A percentile compares a stretch with the other conserved stretches of the same genome.
Evolutionary conservation across 805 yeast genomes (phyloP).

Genomic region (Ogataea pignaliae): DNA sequence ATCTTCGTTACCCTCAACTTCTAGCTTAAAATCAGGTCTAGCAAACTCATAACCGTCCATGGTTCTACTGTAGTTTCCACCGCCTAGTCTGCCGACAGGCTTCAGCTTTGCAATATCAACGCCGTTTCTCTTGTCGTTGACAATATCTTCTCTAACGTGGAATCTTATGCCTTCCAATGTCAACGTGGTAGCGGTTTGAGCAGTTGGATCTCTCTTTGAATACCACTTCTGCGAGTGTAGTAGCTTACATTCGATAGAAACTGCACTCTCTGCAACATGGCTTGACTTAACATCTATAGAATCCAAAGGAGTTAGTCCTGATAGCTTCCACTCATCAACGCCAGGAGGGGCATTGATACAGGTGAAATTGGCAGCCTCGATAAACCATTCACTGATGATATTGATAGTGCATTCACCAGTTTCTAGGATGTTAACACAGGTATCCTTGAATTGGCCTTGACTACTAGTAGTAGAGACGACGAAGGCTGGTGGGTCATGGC

Average conservation of each 20-base stretch:
- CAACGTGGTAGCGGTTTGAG: slow-evolving; percentile 33
- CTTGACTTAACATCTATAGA: slow-evolving; percentile 47
- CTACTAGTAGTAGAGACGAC: slow-evolving; percentile 44
- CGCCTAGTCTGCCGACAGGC: slow-evolving; percentile 55
- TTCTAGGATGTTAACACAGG: slow-evolving; percentile 43
- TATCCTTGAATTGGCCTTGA: slow-evolving; percentile 41
- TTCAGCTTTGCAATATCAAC: slow-evolving; percentile 44
- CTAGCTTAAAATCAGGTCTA: slow-evolving; percentile 34
- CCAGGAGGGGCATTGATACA: slow-evolving; percentile 43
- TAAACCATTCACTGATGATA: slow-evolving; percentile 58
- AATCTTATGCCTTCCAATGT: slow-evolving; percentile 54
- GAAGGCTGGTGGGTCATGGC: slow-evolving; percentile 57
- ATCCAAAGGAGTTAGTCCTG: slow-evolving; percentile 46
- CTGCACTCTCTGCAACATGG: slow-evolving; percentile 59
- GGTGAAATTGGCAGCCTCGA: slow-evolving; percentile 57
- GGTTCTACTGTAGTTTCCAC: slow-evolving; percentile 42
- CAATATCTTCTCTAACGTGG: slow-evolving; percentile 53
- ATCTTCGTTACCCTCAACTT: not conserved
- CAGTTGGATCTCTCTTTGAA: slow-evolving; percentile 34
- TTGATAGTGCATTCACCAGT: slow-evolving; percentile 53
- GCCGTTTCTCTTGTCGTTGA: slow-evolving; percentile 34
- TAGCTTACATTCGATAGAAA: slow-evolving; percentile 53
- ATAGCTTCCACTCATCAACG: slow-evolving; percentile 51
- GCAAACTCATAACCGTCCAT: slow-evolving; percentile 41
- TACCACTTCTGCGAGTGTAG: slow-evolving; percentile 40